Evolutionary conservation across 2,329 filamentous ascomycete species (phyloP), one percentile per base, ranked within the genome.

Genomic region (Penicillium occitanis): DNA sequence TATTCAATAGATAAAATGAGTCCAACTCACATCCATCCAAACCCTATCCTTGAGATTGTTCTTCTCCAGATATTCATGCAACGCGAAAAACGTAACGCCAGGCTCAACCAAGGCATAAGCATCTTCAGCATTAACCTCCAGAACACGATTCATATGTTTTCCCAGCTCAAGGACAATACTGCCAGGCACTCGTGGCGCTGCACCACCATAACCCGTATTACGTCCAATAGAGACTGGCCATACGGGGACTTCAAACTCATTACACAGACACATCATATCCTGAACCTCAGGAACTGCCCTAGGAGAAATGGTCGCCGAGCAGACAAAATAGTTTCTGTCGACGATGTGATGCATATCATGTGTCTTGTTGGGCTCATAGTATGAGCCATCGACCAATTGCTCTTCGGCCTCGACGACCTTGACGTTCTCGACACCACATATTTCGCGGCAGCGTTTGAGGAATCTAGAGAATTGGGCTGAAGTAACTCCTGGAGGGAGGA

Each of bases 161-260:
- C 44, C 44, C 44, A 48, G 5, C 19, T 84, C 80, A 19, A 85
- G 68, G 0, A 80, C 81, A 5, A 84, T 75, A 28, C 77, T 80
- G 0, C 82, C 82, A 1, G 71, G 69, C 1, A 83, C 76, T 6
- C 81, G 72, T 0, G 82, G 83, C 0, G 81, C 82, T 1, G 83
- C 79, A 3, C 83, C 83, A 13, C 83, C 83, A 65, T 85, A 85
- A 11, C 82, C 85, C 3, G 83, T 70, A 68, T 85, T 85, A 22
- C 81, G 76, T 6, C 81, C 81, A 67, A 72, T 74, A 55, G 73
- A 76, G 17, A 76, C 73, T 0, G 77, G 74, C 66, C 72, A 78
- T 3, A 79, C 50, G 2, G 76, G 75, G 14, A 79, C 71, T 8
- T 71, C 69, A 66, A 76, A 71, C 61, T 73, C 70, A 61, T 77